Base-by-base conservation (phyloP, 2,329 filamentous ascomycete genomes). In the Incumbomyces delicatus region DNA sequence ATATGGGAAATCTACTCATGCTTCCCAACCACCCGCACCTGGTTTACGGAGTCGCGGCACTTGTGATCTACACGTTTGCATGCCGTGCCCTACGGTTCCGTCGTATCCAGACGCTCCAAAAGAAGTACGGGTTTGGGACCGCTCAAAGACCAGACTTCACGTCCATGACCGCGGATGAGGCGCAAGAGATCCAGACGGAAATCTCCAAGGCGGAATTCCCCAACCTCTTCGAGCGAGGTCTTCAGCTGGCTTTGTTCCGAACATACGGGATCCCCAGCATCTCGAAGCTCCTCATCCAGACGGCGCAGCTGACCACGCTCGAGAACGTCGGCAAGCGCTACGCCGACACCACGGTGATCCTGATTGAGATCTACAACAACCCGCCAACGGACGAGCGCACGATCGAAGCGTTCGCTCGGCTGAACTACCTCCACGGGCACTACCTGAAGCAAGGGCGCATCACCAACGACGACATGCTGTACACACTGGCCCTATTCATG, bases 401-500 rank as follows among this genome's bases (percentile, higher is more conserved):
- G 4, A 61, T 65, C 2, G 65, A 71, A n/a, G 76, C 75, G 2
- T 69, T 83, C 39, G 74, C 78, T 3, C 73, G 80, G 30, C 78
- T 81, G 66, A 83, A 83, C 58, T 83, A 73, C 57, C 65, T 85
- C 2, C 81, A 84, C 59, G 61, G 63, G 17, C 62, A 67, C 2
- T 82, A 83, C 59, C 73, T 74, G 40, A 68, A 71, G 40, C 66
- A 73, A 0, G 76, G 76, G 33, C 75, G 75, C 54, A 84, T 85
- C 52, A 67, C 67, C 4, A 74, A 83, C 39, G 68, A 73, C 12
- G 81, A 84, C 52, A 72, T 83, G 67, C 67, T 85, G 1, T 83
- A 81, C 60, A 84, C 80, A 0, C 68, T 85, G 0, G 68, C 71
- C 11, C 61, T 86, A 0, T 86, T 86, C 59, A 73, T 83, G 14